Evolutionary conservation across 306 rosid genomes (phyloP).

Genomic region (Cicer yamashitae): DNA sequence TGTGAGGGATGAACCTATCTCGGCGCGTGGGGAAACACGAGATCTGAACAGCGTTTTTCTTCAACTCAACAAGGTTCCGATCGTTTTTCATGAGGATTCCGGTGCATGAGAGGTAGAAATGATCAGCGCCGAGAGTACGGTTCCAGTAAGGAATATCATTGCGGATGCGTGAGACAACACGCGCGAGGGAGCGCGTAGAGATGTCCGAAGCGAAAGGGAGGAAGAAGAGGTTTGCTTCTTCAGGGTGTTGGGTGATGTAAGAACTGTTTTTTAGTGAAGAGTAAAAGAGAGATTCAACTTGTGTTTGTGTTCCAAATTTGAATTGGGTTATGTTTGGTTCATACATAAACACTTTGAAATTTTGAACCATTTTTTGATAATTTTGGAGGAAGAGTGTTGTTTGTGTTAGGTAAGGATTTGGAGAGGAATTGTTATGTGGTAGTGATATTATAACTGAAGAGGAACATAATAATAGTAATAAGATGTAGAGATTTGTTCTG

Average conservation of each 20-base stretch:
- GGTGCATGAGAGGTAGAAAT: slow-evolving; percentile 63
- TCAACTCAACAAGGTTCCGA: slow-evolving; percentile 69
- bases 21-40: slow-evolving; percentile 59
- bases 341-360: slow-evolving; percentile 63
- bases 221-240: slow-evolving; percentile 71
- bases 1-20: slow-evolving; percentile 64
- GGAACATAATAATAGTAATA: slow-evolving; percentile 7
- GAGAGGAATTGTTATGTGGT: slow-evolving; percentile 38
- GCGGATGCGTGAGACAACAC: slow-evolving; percentile 51
- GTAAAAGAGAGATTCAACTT: slow-evolving; percentile 58
- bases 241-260: slow-evolving; percentile 51
- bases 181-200: slow-evolving; percentile 58
- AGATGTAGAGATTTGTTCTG: neutral
- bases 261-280: slow-evolving; percentile 53
- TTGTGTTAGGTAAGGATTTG: slow-evolving; percentile 65
- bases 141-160: slow-evolving; percentile 67
- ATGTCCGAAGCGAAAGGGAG: slow-evolving; percentile 58
- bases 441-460: neutral
- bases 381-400: slow-evolving; percentile 50
- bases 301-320: slow-evolving; percentile 34
- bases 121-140: slow-evolving; percentile 86
- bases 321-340: slow-evolving; percentile 47
- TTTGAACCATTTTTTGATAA: slow-evolving; percentile 62
- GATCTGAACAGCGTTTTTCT: slow-evolving; percentile 74
- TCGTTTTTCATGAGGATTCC: slow-evolving; percentile 49